Conservation (phyloP, 2,329 filamentous ascomycete species). For the Cordyceps tenuipes region DNA sequence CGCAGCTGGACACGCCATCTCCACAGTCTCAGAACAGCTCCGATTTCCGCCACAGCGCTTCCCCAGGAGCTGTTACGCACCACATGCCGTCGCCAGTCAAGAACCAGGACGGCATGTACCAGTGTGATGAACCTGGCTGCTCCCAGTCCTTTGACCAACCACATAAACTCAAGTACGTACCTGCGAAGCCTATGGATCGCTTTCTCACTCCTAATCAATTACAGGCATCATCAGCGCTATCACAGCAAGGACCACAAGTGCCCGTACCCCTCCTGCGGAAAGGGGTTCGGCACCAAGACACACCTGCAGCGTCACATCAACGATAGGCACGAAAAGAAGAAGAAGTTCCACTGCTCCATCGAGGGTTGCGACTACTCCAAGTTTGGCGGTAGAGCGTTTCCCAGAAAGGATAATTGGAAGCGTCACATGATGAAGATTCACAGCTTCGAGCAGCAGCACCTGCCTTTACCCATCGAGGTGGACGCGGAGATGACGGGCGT, state of each 20-base stretch:
- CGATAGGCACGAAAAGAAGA: constrained; percentile 51
- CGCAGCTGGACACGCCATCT: constrained; percentile 35
- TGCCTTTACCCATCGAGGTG: constrained; percentile 36
- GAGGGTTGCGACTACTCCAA: constrained; percentile 48
- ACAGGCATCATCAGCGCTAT: constrained; percentile 52
- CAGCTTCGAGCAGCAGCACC: constrained; percentile 29
- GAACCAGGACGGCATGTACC: constrained; percentile 21
- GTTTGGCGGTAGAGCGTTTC: constrained; percentile 49
- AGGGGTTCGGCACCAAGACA: constrained; percentile 53
- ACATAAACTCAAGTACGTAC: constrained; percentile 49
- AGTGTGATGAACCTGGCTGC: constrained; percentile 30
- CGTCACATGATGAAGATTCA: constrained; percentile 56
- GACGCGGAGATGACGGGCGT: constrained; percentile 19
- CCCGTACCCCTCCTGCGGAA: constrained; percentile 42
- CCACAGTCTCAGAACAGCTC: constrained; percentile 30
- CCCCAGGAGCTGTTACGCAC: constrained; percentile 22
- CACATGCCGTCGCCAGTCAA: constrained; percentile 19
- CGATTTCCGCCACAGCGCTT: constrained; percentile 29
- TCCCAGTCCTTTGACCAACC: constrained; percentile 44
- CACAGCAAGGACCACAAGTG: constrained; percentile 53
- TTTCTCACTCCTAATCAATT: constrained; percentile 14
- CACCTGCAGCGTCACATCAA: constrained; percentile 55
- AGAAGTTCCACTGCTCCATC: constrained; percentile 50
- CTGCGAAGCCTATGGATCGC: neutral
- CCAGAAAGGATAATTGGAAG: constrained; percentile 55